Evolutionary conservation across 1,284 basidiomycete genomes (phyloP), one percentile per base, ranked within the genome.

Genomic region (Boletellus sp.): DNA sequence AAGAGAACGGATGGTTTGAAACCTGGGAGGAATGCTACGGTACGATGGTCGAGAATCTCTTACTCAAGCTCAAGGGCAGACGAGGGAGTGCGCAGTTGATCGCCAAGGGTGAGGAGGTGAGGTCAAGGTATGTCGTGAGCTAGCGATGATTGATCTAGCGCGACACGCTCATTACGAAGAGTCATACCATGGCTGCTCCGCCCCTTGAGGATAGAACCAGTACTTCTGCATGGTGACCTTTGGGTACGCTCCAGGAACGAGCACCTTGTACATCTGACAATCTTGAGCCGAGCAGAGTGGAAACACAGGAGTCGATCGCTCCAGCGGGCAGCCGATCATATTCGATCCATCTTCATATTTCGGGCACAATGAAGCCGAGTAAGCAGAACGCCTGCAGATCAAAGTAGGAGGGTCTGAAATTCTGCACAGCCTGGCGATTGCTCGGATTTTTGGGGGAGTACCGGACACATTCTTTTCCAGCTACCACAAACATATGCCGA

Each of bases 291-390:
- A 13, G 17, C 47, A 87, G 87, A 86, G 81, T 49, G 87, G 87
- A 13, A 89, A 89, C 60, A 79, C 73, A 4, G 87, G 88, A 1
- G 69, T 76, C 16, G 80, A 88, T 48, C 62, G 57, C 16, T 52
- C 54, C 11, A 80, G 74, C 3, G 76, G 74, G 2, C 63, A 78
- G 41, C 85, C 89, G 0, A 73, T 91, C 4, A 84, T 94, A 36
- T 94, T 80, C 59, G 91, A 94, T 59, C 88, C 90, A 2, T 82
- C 88, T 2, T 83, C 82, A 8, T 91, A 85, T 61, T 93, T 82
- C 56, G 91, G 89, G 3, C 91, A 93, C 60, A 87, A 87, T 52
- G 91, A 94, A 70, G 85, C 85, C 11, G 91, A 94, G 86, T 88
- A 53, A 67, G 82, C 66, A 6, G 30, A n/a, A 33, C 14, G 27